Evolutionary conservation across 2,329 filamentous ascomycete species (phyloP).

Genomic region (Aspergillus japonicus): DNA sequence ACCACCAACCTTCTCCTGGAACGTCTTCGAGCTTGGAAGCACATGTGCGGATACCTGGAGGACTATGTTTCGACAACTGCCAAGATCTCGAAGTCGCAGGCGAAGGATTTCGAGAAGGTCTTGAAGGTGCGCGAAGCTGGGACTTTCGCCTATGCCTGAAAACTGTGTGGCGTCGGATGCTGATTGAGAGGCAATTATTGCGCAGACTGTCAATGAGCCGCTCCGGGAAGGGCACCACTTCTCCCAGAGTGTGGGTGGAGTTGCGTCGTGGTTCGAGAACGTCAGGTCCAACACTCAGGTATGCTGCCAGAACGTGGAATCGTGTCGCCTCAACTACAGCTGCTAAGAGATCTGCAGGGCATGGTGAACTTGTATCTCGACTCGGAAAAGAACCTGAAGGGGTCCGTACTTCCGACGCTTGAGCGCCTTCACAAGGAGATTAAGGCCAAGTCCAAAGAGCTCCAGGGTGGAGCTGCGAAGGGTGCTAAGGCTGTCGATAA

Average conservation of each 20-base stretch:
- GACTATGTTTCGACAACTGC: conserved; percentile 84
- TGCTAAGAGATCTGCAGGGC: conserved; percentile 51
- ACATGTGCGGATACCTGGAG: conserved; percentile 85
- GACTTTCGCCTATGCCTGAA: neutral
- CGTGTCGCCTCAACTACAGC: neutral
- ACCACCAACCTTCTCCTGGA: conserved; percentile 80
- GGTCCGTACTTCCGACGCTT: conserved; percentile 80
- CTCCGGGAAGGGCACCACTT: conserved; percentile 91
- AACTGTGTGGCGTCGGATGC: neutral
- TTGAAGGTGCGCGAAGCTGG: conserved; percentile 63
- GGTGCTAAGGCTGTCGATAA: conserved; percentile 89
- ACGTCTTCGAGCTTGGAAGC: conserved; percentile 92
- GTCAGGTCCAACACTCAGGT: conserved; percentile 85
- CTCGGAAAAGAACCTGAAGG: conserved; percentile 87
- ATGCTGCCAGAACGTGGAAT: conserved; percentile 17
- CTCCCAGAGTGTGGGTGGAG: conserved; percentile 80
- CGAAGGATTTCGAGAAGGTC: conserved; percentile 93
- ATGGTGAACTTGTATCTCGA: conserved; percentile 86
- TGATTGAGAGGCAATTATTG: conserved; percentile 7
- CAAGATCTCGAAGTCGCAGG: conserved; percentile 78
- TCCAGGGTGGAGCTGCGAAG: conserved; percentile 76
- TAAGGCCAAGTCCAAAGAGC: conserved; percentile 92
- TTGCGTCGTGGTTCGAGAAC: conserved; percentile 91
- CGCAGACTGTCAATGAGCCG: conserved; percentile 76
- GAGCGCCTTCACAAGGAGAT: conserved; percentile 92